Evolutionary conservation across 352 stramenopile species (phyloP).

Genomic region (Phytophthora podocarpi): DNA sequence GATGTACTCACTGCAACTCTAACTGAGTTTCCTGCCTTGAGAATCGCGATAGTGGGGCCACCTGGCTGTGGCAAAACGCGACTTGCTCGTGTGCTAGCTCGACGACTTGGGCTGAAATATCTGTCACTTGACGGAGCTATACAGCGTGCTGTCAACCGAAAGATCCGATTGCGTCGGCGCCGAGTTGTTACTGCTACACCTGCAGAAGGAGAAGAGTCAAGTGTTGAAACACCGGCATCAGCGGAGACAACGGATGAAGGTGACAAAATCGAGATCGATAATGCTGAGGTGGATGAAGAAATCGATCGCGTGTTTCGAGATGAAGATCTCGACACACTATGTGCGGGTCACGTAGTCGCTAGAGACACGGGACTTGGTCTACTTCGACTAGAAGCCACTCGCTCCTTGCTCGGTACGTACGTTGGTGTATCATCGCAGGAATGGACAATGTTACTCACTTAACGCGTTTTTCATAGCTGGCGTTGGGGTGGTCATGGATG

Average conservation of each 20-base stretch:
- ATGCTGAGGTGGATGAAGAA: slow-evolving; percentile 20
- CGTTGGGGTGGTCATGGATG: slow-evolving; percentile 67
- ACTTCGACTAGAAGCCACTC: slow-evolving; percentile 43
- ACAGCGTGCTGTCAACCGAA: slow-evolving; percentile 45
- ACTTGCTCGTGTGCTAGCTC: slow-evolving; percentile 50
- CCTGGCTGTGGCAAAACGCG: slow-evolving; percentile 63
- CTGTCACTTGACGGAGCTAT: slow-evolving; percentile 48
- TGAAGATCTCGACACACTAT: slow-evolving; percentile 41
- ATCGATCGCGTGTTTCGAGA: slow-evolving; percentile 41
- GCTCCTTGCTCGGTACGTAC: slow-evolving; percentile 47
- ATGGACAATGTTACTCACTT: neutral
- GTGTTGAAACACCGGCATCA: neutral
- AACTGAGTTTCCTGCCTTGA: slow-evolving; percentile 48
- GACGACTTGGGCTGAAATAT: slow-evolving; percentile 51
- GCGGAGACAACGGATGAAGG: slow-evolving; percentile 13
- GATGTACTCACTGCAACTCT: slow-evolving; percentile 43
- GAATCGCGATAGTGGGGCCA: slow-evolving; percentile 60
- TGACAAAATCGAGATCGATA: neutral
- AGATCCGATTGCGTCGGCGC: slow-evolving; percentile 15
- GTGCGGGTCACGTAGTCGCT: slow-evolving; percentile 38
- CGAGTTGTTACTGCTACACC: neutral
- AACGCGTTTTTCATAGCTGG: slow-evolving; percentile 36
- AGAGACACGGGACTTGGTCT: slow-evolving; percentile 36
- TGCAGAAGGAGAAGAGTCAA: slow-evolving; percentile 11
- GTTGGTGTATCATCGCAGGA: neutral